A percentile compares a stretch with the other conserved stretches of the same genome.
phyloP scores from a whole-genome alignment of 805 yeast genomes.

The Candida stauntonica region DNA sequence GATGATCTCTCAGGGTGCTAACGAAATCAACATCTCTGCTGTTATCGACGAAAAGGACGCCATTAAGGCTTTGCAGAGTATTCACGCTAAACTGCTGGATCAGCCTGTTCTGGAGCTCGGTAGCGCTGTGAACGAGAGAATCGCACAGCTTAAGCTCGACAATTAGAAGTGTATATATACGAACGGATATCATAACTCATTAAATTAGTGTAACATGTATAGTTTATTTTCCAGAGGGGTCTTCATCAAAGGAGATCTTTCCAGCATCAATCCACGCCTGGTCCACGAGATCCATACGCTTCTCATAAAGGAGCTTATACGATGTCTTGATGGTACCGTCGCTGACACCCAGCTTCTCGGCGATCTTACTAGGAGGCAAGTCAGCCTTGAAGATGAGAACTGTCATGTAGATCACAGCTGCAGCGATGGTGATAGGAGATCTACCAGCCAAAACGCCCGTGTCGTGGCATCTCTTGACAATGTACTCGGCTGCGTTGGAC shows the following conservation, averaged over 20 bases:
- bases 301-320: slow-evolving; percentile 76
- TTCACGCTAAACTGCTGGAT: slow-evolving; percentile 74
- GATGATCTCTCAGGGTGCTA: slow-evolving; percentile 98
- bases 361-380: slow-evolving; percentile 72
- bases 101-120: slow-evolving; percentile 29
- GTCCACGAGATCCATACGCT: slow-evolving; percentile 67
- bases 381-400: slow-evolving; percentile 81
- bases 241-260: slow-evolving; percentile 47
- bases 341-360: slow-evolving; percentile 91
- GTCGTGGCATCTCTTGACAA: slow-evolving; percentile 85
- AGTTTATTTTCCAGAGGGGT: no score
- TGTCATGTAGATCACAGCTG: slow-evolving; percentile 94
- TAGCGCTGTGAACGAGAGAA: slow-evolving; percentile 35
- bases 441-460: slow-evolving; percentile 94
- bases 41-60: slow-evolving; percentile 84
- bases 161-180: slow-evolving; percentile 14
- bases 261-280: slow-evolving; percentile 72
- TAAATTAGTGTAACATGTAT: neutral
- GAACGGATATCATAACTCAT: neutral
- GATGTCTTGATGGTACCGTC: slow-evolving; percentile 96
- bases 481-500: slow-evolving; percentile 88
- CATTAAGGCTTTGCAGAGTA: slow-evolving; percentile 76
- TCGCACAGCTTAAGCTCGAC: slow-evolving; percentile 40
- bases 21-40: slow-evolving; percentile 94
- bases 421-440: slow-evolving; percentile 96